These are phyloP conservation scores for Galerina sulciceps DNA, from an alignment of 768 basidiomycete species.

Conservation along the genomic window DNA sequence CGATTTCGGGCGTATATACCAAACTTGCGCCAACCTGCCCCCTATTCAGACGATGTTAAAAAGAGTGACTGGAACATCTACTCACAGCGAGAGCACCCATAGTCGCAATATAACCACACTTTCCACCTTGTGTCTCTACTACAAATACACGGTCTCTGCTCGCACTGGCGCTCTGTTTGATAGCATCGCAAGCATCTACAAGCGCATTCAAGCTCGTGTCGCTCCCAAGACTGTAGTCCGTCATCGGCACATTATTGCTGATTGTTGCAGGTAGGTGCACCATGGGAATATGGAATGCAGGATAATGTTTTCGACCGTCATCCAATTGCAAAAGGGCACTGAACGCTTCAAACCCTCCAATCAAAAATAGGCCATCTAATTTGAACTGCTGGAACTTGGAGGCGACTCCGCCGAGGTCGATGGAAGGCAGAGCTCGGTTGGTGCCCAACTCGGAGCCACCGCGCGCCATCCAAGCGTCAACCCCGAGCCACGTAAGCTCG, in stretches of 20 bases:
- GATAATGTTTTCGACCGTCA: constrained; percentile 80
- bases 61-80: constrained; percentile 16
- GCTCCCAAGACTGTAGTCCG: constrained; percentile 93
- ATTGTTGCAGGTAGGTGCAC: constrained; percentile 95
- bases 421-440: constrained; percentile 85
- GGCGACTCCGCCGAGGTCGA: constrained; percentile 88
- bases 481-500: constrained; percentile 93
- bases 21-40: constrained; percentile 83
- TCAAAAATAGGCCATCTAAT: constrained; percentile 81
- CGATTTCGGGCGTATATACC: constrained; percentile 92
- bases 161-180: constrained; percentile 97
- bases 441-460: constrained; percentile 98
- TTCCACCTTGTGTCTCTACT: constrained; percentile 97
- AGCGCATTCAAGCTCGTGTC: constrained; percentile 98
- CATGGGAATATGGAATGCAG: constrained; percentile 94
- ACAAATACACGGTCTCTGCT: constrained; percentile 96
- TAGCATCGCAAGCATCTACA: constrained; percentile 96
- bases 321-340: constrained; percentile 78
- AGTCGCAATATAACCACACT: constrained; percentile 94
- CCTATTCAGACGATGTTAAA: constrained; percentile 28
- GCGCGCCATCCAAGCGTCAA: constrained; percentile 94
- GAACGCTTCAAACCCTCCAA: constrained; percentile 98
- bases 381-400: constrained; percentile 87
- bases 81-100: constrained; percentile 95
- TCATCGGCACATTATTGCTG: constrained; percentile 97